Base-by-base conservation (phyloP, 2,329 filamentous ascomycete species). In the Pseudonectria buxi region DNA sequence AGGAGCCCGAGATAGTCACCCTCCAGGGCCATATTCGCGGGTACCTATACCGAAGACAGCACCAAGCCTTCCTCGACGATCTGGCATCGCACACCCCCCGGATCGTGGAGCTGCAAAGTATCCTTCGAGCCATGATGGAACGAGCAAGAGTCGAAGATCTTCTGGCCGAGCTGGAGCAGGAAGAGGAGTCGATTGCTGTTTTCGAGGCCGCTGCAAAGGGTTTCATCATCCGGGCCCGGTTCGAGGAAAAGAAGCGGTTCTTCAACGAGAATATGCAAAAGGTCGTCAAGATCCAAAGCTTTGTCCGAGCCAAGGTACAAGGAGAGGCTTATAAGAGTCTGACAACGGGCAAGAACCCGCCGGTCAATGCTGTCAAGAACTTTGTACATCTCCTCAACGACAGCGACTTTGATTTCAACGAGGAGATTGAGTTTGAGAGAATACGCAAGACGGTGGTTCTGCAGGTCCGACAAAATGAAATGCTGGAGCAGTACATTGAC, bases 231-330 rank as follows among this genome's bases (percentile, higher is more conserved):
- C 77, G 90, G 24, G 72, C 69, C 11, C 72, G 71, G 13, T 96
- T 94, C 51, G 78, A 76, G 34, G 86, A 94, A 59, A 95, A 95
- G 71, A 80, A 83, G 56, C 80, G 79, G 14, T 90, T 84, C 65
- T 98, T 89, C 69, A 82, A 84, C 49, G 83, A 94, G 63, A 98
- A 98, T 55, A 98, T 98, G 92, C 81, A 95, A 54, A 96, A 94
- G 63, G 92, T 98, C 16, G 82, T 98, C 70, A 98, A 98, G 63
- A 88, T 96, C 38, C 94, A 98, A 59, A 98, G 92, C 58, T 94
- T 96, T 48, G 82, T 96, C 35, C 81, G 92, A 43, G 92, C 83
- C 46, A 92, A 94, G 57, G 86, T 96, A 32, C 92, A 98, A 61
- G 92, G 92, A 33, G 87, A 98, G 63, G 92, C 92, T 3, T 98